Conservation (phyloP, 176 grass and related monocot genomes). For the Ampelocalamus luodianensis region DNA sequence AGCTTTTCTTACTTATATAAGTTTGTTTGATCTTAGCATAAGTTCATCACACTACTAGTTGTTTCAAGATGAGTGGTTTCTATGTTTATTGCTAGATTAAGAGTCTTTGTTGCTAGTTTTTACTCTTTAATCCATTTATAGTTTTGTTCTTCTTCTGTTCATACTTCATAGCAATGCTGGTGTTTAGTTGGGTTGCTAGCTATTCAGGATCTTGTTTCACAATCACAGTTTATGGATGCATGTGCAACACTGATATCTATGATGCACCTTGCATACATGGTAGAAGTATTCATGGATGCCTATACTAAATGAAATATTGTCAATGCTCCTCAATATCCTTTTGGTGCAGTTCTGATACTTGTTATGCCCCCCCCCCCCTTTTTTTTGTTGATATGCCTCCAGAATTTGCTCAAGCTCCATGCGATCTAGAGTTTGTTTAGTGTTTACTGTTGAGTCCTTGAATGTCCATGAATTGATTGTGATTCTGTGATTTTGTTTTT, state of each 20-base stretch:
- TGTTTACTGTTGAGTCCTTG: neutral
- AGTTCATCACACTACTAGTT: neutral
- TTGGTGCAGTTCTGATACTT: too few relatives aligned
- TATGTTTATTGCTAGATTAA: neutral
- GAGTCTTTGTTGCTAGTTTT: too few relatives aligned
- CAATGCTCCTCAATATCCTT: neutral
- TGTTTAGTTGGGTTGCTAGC: neutral
- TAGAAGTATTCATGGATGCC: constrained; percentile 20
- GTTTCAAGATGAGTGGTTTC: neutral
- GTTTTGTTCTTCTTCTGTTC: neutral
- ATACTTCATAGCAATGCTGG: neutral
- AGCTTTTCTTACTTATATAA: neutral
- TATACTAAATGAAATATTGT: neutral
- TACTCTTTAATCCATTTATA: neutral
- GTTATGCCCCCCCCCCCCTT: too few relatives aligned
- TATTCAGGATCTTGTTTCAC: neutral
- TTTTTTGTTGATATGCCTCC: neutral
- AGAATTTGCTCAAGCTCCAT: constrained; percentile 6
- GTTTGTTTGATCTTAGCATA: constrained; percentile 9
- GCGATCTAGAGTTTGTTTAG: neutral
- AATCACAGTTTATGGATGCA: neutral
- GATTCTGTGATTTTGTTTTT: neutral
- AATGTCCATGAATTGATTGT: constrained; percentile 13
- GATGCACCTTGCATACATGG: constrained; percentile 4
- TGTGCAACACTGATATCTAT: neutral